A percentile compares a stretch with the other conserved stretches of the same genome.
Evolutionary conservation across 306 rosid genomes (phyloP).

Genomic region (Cicer chorassanicum): DNA sequence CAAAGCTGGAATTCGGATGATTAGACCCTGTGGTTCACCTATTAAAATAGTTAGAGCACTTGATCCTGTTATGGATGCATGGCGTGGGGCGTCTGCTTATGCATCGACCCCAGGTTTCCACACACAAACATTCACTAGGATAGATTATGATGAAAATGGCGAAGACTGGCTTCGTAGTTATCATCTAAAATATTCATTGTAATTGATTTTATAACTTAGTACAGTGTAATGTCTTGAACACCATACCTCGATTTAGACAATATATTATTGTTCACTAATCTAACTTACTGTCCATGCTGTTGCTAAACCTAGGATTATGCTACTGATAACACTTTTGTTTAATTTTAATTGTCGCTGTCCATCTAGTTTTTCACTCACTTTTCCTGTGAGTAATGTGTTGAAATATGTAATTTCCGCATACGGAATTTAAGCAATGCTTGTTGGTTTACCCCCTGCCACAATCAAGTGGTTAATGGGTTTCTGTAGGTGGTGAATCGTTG

Average conservation of each 20-base stretch:
- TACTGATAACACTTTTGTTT: conserved; percentile 25
- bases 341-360: not conserved
- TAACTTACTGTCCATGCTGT: conserved; percentile 6
- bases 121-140: conserved; percentile 77
- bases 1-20: conserved; percentile 87
- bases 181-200: conserved; percentile 67
- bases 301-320: conserved; percentile 20
- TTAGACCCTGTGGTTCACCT: conserved; percentile 78
- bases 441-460: not conserved
- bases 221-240: conserved; percentile 34
- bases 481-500: too few species aligned
- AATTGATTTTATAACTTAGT: conserved; percentile 29
- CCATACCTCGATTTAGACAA: conserved; percentile 29
- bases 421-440: not conserved
- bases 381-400: not conserved
- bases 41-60: conserved; percentile 75
- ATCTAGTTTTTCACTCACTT: conserved; percentile 13
- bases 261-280: not conserved
- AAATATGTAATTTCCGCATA: not conserved
- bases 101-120: conserved; percentile 71
- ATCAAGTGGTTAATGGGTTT: too few species aligned
- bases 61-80: conserved; percentile 90
- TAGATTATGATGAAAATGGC: conserved; percentile 84
- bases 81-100: conserved; percentile 92
- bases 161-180: conserved; percentile 86